Conservation (phyloP, 2,329 filamentous ascomycete genomes). For the Microdochium paspali region DNA sequence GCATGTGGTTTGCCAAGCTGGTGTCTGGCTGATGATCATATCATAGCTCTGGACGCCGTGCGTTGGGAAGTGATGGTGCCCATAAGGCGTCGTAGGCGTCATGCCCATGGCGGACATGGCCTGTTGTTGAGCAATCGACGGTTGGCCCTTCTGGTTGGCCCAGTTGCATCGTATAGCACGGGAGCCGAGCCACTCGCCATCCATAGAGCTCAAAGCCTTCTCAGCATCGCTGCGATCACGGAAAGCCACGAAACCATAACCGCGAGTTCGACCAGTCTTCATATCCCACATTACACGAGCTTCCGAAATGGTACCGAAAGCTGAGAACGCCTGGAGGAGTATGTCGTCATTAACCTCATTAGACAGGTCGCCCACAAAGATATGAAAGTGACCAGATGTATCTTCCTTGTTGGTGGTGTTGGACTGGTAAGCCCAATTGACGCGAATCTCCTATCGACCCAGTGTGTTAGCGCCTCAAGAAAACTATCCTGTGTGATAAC, state of each 20-base stretch:
- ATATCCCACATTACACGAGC: conserved; percentile 99
- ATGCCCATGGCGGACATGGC: conserved; percentile 97
- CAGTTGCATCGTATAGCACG: conserved; percentile 98
- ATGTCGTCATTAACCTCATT: conserved; percentile 99
- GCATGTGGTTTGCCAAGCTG: conserved; percentile 95
- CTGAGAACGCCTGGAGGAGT: conserved; percentile 85
- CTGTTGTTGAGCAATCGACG: conserved; percentile 95
- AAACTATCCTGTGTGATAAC: background rate
- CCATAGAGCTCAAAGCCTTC: conserved; percentile 94
- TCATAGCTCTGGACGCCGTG: conserved; percentile 96
- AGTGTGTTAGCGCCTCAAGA: conserved; percentile 1
- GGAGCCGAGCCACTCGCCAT: conserved; percentile 97
- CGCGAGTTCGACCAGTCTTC: conserved; percentile 96
- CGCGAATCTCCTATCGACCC: conserved; percentile 76
- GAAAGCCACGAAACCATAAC: conserved; percentile 97
- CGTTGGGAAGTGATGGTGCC: conserved; percentile 95
- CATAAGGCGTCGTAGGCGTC: conserved; percentile 93
- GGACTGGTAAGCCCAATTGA: conserved; percentile 99
- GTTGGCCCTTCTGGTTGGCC: conserved; percentile 99
- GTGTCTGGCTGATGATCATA: conserved; percentile 91
- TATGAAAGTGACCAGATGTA: conserved; percentile 96
- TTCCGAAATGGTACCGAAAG: conserved; percentile 92
- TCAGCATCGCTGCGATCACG: conserved; percentile 89
- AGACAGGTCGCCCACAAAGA: conserved; percentile 94
- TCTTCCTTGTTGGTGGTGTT: conserved; percentile 93